These are phyloP conservation scores for Boletus subparvulus DNA, from an alignment of 768 basidiomycete species.

Conservation along the genomic window DNA sequence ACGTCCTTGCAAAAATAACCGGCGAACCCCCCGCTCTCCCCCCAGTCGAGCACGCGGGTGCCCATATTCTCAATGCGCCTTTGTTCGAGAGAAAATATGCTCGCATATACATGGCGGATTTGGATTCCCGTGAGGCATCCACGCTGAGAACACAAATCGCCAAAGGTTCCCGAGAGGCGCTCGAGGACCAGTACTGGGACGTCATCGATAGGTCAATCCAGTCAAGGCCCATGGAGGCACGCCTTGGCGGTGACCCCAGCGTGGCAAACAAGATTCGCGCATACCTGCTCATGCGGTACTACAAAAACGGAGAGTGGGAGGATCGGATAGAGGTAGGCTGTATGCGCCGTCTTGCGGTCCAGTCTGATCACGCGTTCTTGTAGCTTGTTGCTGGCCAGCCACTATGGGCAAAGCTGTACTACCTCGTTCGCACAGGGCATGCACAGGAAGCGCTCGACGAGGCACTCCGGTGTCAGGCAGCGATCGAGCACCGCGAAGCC, in stretches of 20 bases:
- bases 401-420: slow-evolving; percentile 93
- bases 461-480: slow-evolving; percentile 64
- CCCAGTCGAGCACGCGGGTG: slow-evolving; percentile 74
- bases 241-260: slow-evolving; percentile 89
- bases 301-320: slow-evolving; percentile 80
- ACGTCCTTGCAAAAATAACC: slow-evolving; percentile 74
- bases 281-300: slow-evolving; percentile 78
- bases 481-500: slow-evolving; percentile 74
- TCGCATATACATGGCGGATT: slow-evolving; percentile 65
- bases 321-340: slow-evolving; percentile 77
- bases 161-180: slow-evolving; percentile 70
- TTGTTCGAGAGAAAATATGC: slow-evolving; percentile 83
- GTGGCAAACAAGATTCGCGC: slow-evolving; percentile 87
- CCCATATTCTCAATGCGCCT: slow-evolving; percentile 79
- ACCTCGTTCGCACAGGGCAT: slow-evolving; percentile 86
- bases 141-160: slow-evolving; percentile 72
- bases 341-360: background rate
- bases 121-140: slow-evolving; percentile 62
- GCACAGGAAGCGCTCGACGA: slow-evolving; percentile 77
- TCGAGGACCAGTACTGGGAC: slow-evolving; percentile 90
- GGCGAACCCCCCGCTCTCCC: slow-evolving; percentile 73
- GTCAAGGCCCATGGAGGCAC: slow-evolving; percentile 77
- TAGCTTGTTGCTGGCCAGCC: slow-evolving; percentile 85
- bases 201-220: slow-evolving; percentile 81
- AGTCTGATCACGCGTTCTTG: slow-evolving; percentile 4